phyloP scores from a whole-genome alignment of 148 eudicot species.

The Amaranthus cruentus region DNA sequence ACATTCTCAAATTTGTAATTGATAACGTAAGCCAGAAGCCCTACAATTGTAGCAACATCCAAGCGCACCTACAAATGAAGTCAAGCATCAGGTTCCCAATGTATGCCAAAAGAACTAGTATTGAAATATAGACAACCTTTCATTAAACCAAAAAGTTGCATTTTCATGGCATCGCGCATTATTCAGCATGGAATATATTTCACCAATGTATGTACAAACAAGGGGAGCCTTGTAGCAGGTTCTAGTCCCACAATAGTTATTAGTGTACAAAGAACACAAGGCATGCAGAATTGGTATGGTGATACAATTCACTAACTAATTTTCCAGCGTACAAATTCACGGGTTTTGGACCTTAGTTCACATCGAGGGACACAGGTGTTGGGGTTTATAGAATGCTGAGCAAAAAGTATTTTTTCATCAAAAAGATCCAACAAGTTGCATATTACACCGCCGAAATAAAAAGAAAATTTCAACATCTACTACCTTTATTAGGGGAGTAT shows the following conservation, averaged over 20 bases:
- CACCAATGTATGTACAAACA: neutral
- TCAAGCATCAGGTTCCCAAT: constrained; percentile 4
- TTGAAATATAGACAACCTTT: neutral
- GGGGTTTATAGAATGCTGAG: too few relatives aligned
- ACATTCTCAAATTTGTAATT: constrained; percentile 85
- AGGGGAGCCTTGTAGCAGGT: neutral
- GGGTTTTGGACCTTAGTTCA: too few relatives aligned
- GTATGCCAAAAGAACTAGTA: neutral
- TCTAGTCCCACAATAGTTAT: neutral
- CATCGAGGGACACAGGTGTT: too few relatives aligned
- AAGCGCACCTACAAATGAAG: constrained; percentile 71
- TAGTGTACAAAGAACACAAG: neutral
- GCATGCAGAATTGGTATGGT: too few relatives aligned
- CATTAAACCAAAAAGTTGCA: neutral
- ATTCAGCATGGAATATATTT: neutral
- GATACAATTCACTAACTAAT: too few relatives aligned
- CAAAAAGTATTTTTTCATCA: too few relatives aligned
- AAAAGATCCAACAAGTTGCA: too few relatives aligned
- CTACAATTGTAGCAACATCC: constrained; percentile 73
- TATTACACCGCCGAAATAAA: too few relatives aligned
- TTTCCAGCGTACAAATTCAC: too few relatives aligned
- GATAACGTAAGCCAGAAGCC: constrained; percentile 81
- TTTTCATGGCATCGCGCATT: neutral
- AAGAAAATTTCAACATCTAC: too few relatives aligned
- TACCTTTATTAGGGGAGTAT: too few relatives aligned